phyloP scores from a whole-genome alignment of 2,329 filamentous ascomycete species.

The Chlorencoelia australis region DNA sequence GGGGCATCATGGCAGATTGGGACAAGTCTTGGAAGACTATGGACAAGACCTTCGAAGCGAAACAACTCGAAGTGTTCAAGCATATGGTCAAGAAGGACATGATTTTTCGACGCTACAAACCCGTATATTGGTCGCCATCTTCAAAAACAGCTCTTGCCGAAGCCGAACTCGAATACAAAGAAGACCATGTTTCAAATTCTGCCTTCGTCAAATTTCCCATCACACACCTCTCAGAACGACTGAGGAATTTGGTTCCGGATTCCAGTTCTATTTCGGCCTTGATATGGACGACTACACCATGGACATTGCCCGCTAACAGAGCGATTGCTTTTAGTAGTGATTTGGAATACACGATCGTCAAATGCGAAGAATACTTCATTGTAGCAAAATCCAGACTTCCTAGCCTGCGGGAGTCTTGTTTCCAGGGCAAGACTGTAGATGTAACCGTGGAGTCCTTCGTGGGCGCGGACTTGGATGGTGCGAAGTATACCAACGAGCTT shows the following conservation, averaged over 20 bases:
- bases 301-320: conserved; percentile 89
- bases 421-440: conserved; percentile 18
- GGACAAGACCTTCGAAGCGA: conserved; percentile 63
- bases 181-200: conserved; percentile 59
- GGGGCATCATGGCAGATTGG: conserved; percentile 77
- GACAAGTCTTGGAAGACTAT: conserved; percentile 68
- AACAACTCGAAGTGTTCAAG: conserved; percentile 66
- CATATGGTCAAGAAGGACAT: conserved; percentile 63
- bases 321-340: conserved; percentile 74
- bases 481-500: conserved; percentile 63
- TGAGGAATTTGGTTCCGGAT: conserved; percentile 32
- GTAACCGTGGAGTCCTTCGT: conserved; percentile 46
- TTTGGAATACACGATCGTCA: conserved; percentile 62
- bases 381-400: conserved; percentile 63
- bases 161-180: conserved; percentile 75
- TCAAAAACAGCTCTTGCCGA: conserved; percentile 72
- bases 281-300: conserved; percentile 98
- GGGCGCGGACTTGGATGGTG: conserved; percentile 54
- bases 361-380: conserved; percentile 50
- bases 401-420: conserved; percentile 40
- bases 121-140: conserved; percentile 79
- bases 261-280: conserved; percentile 56
- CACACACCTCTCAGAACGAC: conserved; percentile 32
- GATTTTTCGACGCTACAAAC: conserved; percentile 70
- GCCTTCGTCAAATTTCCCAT: conserved; percentile 78